Evolutionary conservation across 2,329 filamentous ascomycete species (phyloP).

Genomic region (Thielaviopsis punctulata): DNA sequence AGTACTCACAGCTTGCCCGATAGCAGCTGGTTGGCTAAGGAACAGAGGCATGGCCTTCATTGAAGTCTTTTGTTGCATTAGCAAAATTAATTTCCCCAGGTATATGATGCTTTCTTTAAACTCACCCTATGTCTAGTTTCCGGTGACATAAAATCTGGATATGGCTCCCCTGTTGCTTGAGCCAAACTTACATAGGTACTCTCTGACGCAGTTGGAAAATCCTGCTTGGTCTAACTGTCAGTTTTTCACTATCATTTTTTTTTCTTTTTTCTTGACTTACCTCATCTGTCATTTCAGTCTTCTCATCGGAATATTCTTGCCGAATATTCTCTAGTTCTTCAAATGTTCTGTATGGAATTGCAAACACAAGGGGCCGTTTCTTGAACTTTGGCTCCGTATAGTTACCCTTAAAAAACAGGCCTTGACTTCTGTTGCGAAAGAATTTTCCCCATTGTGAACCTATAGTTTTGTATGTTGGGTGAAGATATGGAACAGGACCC

Average conservation of each 20-base stretch:
- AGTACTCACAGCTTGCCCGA: slow-evolving; percentile 6
- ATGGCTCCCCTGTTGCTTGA: not conserved
- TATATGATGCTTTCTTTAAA: not conserved
- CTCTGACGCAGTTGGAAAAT: not conserved
- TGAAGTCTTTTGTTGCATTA: not conserved
- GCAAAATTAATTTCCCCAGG: not conserved
- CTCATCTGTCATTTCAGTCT: too few species aligned
- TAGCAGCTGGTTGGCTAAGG: not conserved
- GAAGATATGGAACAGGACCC: slow-evolving; percentile 1
- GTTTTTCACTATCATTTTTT: too few species aligned
- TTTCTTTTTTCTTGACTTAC: too few species aligned
- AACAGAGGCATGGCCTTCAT: not conserved
- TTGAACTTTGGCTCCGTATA: not conserved
- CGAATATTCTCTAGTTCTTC: not conserved
- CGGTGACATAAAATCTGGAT: not conserved
- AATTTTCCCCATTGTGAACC: slow-evolving; percentile 4
- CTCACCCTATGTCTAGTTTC: not conserved
- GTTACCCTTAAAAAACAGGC: slow-evolving; percentile 2
- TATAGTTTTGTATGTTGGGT: not conserved
- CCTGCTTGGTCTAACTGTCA: not conserved
- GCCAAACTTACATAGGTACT: too few species aligned
- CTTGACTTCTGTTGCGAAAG: slow-evolving; percentile 3
- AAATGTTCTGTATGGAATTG: not conserved
- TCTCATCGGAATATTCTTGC: not conserved
- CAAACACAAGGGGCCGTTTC: slow-evolving; percentile 2